These are phyloP conservation scores for Rubus idaeus DNA, from an alignment of 306 rosid species.

Conservation along the genomic window DNA sequence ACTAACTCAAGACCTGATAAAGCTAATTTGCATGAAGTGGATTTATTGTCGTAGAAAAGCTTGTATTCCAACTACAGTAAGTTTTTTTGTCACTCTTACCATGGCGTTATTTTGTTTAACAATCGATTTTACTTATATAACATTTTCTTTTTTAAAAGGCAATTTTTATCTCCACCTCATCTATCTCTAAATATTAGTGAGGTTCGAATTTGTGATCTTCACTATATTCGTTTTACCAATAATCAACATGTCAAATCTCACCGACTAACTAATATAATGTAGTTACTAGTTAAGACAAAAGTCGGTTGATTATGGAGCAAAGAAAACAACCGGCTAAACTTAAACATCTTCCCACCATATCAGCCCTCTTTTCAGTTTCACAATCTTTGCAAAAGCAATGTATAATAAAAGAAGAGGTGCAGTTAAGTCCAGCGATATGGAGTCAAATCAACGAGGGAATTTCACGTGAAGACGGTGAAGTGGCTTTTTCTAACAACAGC, in stretches of 20 bases:
- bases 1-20: no score
- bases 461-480: constrained; percentile 21
- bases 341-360: neutral
- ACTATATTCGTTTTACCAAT: no score
- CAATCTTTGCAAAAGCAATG: neutral
- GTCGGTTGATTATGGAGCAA: neutral
- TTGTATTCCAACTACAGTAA: no score
- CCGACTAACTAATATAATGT: neutral
- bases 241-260: neutral
- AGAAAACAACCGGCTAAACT: neutral
- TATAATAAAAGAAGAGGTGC: neutral
- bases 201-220: no score
- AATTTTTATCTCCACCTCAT: no score
- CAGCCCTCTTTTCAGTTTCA: neutral
- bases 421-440: constrained; percentile 10
- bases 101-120: no score
- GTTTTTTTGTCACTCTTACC: no score
- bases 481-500: neutral
- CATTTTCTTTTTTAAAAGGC: no score
- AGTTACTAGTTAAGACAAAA: neutral
- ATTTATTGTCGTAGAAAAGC: no score
- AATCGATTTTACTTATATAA: no score
- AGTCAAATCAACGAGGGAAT: constrained; percentile 20
- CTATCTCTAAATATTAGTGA: no score
- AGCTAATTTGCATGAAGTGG: no score